Evolutionary conservation across 1,139 yeast species (phyloP).

Genomic region (Wickerhamiella pararugosa): DNA sequence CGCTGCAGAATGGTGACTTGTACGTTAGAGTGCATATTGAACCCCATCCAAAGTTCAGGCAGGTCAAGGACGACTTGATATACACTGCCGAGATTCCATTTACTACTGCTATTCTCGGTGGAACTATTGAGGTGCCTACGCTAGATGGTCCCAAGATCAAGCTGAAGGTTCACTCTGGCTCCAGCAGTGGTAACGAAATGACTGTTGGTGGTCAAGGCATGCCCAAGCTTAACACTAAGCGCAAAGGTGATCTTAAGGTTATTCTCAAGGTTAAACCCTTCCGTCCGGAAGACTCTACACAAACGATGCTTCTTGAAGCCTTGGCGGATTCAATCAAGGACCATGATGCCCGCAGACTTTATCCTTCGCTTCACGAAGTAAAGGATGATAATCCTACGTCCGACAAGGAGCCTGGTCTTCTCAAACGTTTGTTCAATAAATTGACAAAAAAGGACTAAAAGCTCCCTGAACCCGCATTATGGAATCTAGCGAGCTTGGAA

Average conservation of each 20-base stretch:
- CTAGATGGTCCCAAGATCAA: slow-evolving; percentile 59
- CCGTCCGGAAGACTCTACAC: slow-evolving; percentile 72
- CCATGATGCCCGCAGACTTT: slow-evolving; percentile 42
- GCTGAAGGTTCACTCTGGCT: slow-evolving; percentile 73
- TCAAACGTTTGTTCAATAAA: slow-evolving; percentile 15
- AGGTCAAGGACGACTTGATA: slow-evolving; percentile 51
- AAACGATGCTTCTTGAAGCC: slow-evolving; percentile 84
- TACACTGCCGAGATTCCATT: slow-evolving; percentile 58
- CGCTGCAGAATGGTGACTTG: slow-evolving; percentile 69
- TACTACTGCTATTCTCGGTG: slow-evolving; percentile 96
- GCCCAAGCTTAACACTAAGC: slow-evolving; percentile 46
- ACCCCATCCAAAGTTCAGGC: slow-evolving; percentile 54
- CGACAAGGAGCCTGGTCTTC: slow-evolving; percentile 14
- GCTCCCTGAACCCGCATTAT: too few species aligned
- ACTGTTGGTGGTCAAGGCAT: slow-evolving; percentile 82
- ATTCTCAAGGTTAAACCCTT: slow-evolving; percentile 55
- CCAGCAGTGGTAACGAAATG: slow-evolving; percentile 60
- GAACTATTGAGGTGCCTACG: slow-evolving; percentile 76
- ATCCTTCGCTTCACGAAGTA: slow-evolving; percentile 14
- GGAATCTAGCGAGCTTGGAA: background rate
- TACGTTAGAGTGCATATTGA: slow-evolving; percentile 65
- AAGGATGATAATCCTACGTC: slow-evolving; percentile 12
- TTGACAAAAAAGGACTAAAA: slow-evolving; percentile 8
- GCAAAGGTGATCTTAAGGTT: slow-evolving; percentile 47
- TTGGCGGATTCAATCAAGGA: slow-evolving; percentile 85